These are phyloP conservation scores for Lachnellula hyalina DNA, from an alignment of 2,329 filamentous ascomycete genomes.

Conservation along the genomic window DNA sequence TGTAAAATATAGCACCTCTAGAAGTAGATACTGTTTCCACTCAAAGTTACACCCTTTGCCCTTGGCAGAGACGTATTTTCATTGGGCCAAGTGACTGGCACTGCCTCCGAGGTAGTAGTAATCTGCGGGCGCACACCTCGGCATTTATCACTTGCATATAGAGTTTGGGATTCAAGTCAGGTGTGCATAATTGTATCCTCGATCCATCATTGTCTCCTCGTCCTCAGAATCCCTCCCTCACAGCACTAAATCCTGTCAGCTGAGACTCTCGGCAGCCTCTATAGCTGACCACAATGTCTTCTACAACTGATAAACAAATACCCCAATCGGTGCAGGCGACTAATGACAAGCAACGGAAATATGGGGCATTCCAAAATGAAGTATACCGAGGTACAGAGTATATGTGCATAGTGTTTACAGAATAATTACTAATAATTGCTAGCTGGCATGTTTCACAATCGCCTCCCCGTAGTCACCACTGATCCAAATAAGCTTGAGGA, in stretches of 20 bases:
- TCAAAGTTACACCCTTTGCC: too few species aligned
- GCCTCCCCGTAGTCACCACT: slow-evolving; percentile 50
- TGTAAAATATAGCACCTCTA: too few species aligned
- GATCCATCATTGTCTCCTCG: neutral
- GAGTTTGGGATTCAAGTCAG: too few species aligned
- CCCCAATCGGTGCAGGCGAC: slow-evolving; percentile 17
- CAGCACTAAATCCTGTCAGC: too few species aligned
- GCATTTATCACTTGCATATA: too few species aligned
- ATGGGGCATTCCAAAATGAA: slow-evolving; percentile 24
- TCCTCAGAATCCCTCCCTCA: neutral
- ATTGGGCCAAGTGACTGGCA: too few species aligned
- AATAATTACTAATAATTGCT: neutral
- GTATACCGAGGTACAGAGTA: slow-evolving; percentile 23
- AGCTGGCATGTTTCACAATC: slow-evolving; percentile 44
- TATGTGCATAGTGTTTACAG: neutral
- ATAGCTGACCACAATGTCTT: slow-evolving; percentile 8
- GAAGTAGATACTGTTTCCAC: too few species aligned
- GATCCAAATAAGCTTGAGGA: slow-evolving; percentile 52
- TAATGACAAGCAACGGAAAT: slow-evolving; percentile 11
- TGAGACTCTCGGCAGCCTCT: too few species aligned
- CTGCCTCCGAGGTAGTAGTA: too few species aligned
- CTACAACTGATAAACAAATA: slow-evolving; percentile 15
- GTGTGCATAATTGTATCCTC: too few species aligned
- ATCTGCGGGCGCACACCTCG: too few species aligned
- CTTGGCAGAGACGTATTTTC: too few species aligned